Percentiles rank a stretch among this genome's conserved stretches.
These are phyloP conservation scores for Punica granatum DNA, from an alignment of 345 rosid species.

Conservation along the genomic window DNA sequence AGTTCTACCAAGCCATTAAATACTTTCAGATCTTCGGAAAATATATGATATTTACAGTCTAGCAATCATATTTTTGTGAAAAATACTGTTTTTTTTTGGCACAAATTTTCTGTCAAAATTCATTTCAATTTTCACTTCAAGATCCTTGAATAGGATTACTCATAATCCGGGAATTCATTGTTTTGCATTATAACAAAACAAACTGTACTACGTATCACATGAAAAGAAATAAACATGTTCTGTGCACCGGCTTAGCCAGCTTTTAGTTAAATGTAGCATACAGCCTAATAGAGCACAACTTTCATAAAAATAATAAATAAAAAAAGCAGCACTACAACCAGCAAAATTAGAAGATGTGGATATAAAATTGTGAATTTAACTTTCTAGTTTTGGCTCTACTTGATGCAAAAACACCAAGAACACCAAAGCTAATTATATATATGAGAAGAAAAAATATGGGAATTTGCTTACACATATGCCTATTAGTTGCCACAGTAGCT, in stretches of 20 bases:
- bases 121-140: background rate
- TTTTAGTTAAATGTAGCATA: background rate
- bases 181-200: background rate
- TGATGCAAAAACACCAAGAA: background rate
- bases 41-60: background rate
- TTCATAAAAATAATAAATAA: too few relatives aligned
- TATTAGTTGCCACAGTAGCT: slow-evolving; percentile 71
- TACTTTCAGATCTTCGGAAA: background rate
- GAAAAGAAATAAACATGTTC: background rate
- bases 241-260: background rate
- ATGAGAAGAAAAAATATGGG: background rate
- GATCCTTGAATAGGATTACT: background rate
- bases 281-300: too few relatives aligned
- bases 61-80: background rate
- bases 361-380: background rate
- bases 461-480: slow-evolving; percentile 72
- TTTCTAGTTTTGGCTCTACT: background rate
- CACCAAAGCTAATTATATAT: background rate
- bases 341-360: background rate
- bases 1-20: background rate
- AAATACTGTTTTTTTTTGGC: background rate
- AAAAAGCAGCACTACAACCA: background rate
- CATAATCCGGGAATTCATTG: background rate
- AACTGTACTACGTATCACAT: background rate
- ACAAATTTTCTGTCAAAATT: background rate